Base-by-base conservation (phyloP, 176 grass and related monocot genomes). In the Areca catechu region DNA sequence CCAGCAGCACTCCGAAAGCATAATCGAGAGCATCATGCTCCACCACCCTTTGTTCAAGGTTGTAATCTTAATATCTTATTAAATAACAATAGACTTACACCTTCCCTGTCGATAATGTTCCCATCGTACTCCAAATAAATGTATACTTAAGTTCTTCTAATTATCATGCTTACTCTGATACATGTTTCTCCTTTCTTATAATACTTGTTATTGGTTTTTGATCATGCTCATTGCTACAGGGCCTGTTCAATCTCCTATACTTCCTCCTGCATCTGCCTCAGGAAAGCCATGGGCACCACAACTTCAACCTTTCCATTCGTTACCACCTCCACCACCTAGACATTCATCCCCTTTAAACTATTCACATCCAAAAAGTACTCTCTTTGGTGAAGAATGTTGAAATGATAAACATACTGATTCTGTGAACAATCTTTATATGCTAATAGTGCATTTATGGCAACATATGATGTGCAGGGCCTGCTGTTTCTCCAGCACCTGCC, bases 161-260 rank as follows among this genome's bases (percentile, higher is more conserved):
- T 61, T 54, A 7, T 20, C 54, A 61, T 16, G 17, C 54, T 51
- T 48, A 10, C 30, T 69, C 53, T 58, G 9, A 14, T 43, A 12
- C 34, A 69, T 23, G 50, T 54, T 16, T 63, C 27, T 59, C 20
- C 60, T 50, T 22, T 63, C 48, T 62, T 51, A 53, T 61, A 7
- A 62, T 10, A 16, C 61, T 60, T n/a, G 30, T 71, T 27, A 62
- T 50, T 53, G 21, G 53, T 25, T 16, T 19, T 68, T 67, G 62
- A 71, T 57, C 48, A 69, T 57, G 53, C 17, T 58, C 70, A 75
- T 95, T 47, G 25, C 50, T 43, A 48, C 66, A 98, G 88, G 82
- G 56, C 57, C 69, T 56, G 24, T 24, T 70, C 70, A 65, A 62
- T 65, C 60, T 9, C 88, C 88, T 56, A 63, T 24, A 27, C 20